Evolutionary conservation across 202 grass and related monocot species (phyloP).

Genomic region (Cymbopogon flexuosus): DNA sequence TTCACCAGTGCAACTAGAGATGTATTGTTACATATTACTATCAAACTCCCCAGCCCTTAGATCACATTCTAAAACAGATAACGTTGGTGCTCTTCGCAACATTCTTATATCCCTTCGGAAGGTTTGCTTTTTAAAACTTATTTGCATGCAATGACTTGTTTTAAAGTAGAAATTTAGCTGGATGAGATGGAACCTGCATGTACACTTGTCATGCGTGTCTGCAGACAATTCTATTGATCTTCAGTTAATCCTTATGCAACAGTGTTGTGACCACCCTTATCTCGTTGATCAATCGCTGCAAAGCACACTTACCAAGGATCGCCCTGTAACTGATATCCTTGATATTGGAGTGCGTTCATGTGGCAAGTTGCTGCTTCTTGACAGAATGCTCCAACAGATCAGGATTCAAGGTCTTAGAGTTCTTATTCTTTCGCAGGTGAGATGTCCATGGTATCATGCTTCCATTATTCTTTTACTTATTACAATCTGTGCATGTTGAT

Average conservation of each 20-base stretch:
- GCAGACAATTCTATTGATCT: conserved; percentile 32
- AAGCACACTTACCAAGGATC: conserved; percentile 55
- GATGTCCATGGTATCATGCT: conserved; percentile 24
- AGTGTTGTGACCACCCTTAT: conserved; percentile 98
- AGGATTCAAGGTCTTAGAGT: conserved; percentile 46
- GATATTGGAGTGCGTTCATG: conserved; percentile 82
- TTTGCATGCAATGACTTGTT: conserved; percentile 14
- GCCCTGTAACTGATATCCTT: conserved; percentile 53
- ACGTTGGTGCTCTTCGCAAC: conserved; percentile 65
- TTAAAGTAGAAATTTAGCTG: conserved; percentile 18
- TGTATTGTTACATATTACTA: conserved; percentile 66
- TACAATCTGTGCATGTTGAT: background rate
- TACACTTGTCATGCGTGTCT: conserved; percentile 26
- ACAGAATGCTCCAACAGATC: conserved; percentile 76
- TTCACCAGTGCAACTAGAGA: conserved; percentile 76
- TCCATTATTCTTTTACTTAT: conserved; percentile 20
- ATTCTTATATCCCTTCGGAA: conserved; percentile 76
- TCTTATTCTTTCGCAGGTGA: conserved; percentile 86
- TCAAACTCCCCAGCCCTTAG: conserved; percentile 71
- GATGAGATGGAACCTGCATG: conserved; percentile 15
- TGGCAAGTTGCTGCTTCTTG: conserved; percentile 81
- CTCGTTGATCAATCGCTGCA: conserved; percentile 73
- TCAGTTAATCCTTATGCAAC: conserved; percentile 37
- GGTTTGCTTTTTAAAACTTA: conserved; percentile 50
- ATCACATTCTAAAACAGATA: conserved; percentile 77